Evolutionary conservation across 1,139 yeast species (phyloP).

Genomic region (Ashbya aceris): DNA sequence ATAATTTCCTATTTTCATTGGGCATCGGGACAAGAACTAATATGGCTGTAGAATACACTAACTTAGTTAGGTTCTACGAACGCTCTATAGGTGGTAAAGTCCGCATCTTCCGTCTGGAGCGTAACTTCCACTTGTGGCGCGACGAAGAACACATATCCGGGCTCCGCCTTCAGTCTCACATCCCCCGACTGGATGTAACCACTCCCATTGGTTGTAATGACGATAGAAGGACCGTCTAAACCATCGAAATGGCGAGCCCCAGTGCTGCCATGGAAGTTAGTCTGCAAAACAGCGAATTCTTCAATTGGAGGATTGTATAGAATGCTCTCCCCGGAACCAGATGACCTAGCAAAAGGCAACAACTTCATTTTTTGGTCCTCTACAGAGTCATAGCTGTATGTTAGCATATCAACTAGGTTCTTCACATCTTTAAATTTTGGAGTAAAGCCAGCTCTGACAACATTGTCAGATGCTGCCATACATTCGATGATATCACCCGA

Average conservation of each 20-base stretch:
- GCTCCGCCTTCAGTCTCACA: constrained; percentile 38
- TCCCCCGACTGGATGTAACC: constrained; percentile 49
- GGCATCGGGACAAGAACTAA: too few relatives aligned
- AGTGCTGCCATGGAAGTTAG: constrained; percentile 41
- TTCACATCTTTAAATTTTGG: constrained; percentile 95
- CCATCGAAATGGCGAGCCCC: constrained; percentile 44
- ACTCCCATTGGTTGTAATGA: constrained; percentile 72
- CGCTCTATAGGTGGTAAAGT: constrained; percentile 77
- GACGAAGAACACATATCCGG: constrained; percentile 77
- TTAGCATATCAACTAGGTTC: constrained; percentile 81
- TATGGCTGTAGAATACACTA: too few relatives aligned
- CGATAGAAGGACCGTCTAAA: constrained; percentile 79
- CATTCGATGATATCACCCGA: constrained; percentile 96
- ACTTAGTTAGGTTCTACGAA: constrained; percentile 54
- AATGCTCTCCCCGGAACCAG: constrained; percentile 57
- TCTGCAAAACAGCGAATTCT: constrained; percentile 86
- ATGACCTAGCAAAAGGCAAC: constrained; percentile 48
- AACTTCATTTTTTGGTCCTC: constrained; percentile 88
- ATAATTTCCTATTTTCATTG: too few relatives aligned
- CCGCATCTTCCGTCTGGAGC: constrained; percentile 43
- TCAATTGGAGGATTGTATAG: constrained; percentile 94
- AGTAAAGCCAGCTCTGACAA: constrained; percentile 96
- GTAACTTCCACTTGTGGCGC: constrained; percentile 67
- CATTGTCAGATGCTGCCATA: constrained; percentile 98
- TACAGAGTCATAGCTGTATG: constrained; percentile 81